phyloP scores from a whole-genome alignment of 2,329 filamentous ascomycete species.

The Drechslerella stenobrocha region DNA sequence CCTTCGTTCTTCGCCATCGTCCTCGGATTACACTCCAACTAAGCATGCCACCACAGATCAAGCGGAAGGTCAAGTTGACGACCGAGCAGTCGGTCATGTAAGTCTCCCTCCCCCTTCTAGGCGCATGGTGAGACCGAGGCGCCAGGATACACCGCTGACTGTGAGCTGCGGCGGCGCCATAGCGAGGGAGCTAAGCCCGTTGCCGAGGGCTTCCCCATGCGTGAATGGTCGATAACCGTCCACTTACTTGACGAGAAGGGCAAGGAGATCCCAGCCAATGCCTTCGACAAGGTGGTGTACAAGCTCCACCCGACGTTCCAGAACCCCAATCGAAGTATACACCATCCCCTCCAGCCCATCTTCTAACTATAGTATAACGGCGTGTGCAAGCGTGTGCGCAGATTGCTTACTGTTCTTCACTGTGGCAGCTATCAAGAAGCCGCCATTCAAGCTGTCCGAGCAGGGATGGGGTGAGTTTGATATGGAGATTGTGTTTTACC shows the following conservation, averaged over 20 bases:
- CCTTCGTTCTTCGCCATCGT: not conserved
- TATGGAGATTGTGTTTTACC: slow-evolving; percentile 81
- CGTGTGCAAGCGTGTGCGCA: slow-evolving; percentile 7
- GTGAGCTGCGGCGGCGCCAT: not conserved
- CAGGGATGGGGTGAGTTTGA: slow-evolving; percentile 99
- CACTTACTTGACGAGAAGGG: slow-evolving; percentile 82
- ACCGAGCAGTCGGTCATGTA: slow-evolving; percentile 90
- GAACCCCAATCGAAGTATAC: slow-evolving; percentile 76
- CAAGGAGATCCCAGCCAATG: slow-evolving; percentile 71
- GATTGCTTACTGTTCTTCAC: slow-evolving; percentile 10
- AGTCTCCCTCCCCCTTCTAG: slow-evolving; percentile 56
- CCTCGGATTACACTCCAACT: slow-evolving; percentile 5
- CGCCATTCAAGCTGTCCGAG: slow-evolving; percentile 86
- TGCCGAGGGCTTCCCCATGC: slow-evolving; percentile 86
- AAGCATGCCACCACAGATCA: slow-evolving; percentile 61
- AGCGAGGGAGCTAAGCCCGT: slow-evolving; percentile 64
- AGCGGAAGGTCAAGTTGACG: slow-evolving; percentile 88
- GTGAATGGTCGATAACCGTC: slow-evolving; percentile 86
- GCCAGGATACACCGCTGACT: slow-evolving; percentile 6
- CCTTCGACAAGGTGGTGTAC: slow-evolving; percentile 92
- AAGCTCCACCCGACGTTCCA: slow-evolving; percentile 92
- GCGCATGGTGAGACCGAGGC: not conserved
- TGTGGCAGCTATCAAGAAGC: slow-evolving; percentile 71
- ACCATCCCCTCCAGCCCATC: slow-evolving; percentile 41
- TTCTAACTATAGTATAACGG: not conserved